Conservation (phyloP, 2,329 filamentous ascomycete genomes). For the Fusarium scirpi region DNA sequence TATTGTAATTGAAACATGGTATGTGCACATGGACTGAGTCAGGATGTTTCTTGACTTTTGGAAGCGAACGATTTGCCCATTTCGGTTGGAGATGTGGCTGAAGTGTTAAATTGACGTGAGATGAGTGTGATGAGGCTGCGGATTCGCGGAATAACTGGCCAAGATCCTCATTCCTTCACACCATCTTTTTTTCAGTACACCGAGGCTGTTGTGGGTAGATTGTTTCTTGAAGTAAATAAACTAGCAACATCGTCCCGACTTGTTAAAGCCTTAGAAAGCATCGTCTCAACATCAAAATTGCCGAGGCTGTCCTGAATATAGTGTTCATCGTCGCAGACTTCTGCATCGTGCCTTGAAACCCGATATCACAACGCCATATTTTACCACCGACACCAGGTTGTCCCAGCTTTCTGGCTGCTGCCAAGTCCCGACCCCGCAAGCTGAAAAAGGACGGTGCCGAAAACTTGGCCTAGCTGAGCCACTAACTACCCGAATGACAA, state of each 20-base stretch:
- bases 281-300: not conserved
- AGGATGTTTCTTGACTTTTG: not conserved
- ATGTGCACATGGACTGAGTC: slow-evolving; percentile 1
- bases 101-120: not conserved
- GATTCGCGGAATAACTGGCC: not conserved
- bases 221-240: not conserved
- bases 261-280: not conserved
- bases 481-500: not conserved
- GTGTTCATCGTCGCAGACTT: not conserved
- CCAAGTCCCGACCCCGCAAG: not conserved
- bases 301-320: not conserved
- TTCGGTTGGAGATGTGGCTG: not conserved
- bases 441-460: not conserved
- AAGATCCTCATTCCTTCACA: not conserved
- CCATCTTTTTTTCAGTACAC: not conserved
- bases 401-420: not conserved
- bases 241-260: not conserved
- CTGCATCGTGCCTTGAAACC: not conserved
- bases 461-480: not conserved
- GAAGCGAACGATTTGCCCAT: not conserved
- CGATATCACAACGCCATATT: not conserved
- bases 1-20: slow-evolving; percentile 5
- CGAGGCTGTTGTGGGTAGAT: not conserved
- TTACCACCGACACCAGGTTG: not conserved
- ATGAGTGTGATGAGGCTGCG: not conserved